These are phyloP conservation scores for Apophysomyces sp. DNA, from an alignment of 371 early-diverging fungal species.

Conservation along the genomic window DNA sequence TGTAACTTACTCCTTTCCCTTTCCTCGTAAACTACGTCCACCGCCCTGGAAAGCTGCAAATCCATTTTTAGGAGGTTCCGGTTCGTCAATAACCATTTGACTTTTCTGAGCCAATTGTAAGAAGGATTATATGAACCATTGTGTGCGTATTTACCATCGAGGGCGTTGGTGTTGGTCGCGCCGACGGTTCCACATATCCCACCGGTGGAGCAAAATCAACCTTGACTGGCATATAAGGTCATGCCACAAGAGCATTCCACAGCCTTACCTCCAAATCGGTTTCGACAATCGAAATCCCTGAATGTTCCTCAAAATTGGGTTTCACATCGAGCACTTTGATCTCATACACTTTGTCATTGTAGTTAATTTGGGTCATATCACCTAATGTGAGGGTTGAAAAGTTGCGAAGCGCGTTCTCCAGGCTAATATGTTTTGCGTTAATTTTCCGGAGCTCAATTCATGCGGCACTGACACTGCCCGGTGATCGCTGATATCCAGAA, in stretches of 20 bases:
- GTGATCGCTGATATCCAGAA: slow-evolving; percentile 98
- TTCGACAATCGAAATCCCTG: slow-evolving; percentile 95
- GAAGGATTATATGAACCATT: too few species aligned
- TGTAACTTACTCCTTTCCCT: slow-evolving; percentile 36
- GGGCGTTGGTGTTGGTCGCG: slow-evolving; percentile 35
- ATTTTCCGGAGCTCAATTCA: neutral
- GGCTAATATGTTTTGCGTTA: slow-evolving; percentile 28
- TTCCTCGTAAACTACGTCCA: slow-evolving; percentile 41
- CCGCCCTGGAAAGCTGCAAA: slow-evolving; percentile 42
- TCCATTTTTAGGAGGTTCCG: slow-evolving; percentile 38
- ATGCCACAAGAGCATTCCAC: neutral
- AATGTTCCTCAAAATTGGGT: slow-evolving; percentile 64
- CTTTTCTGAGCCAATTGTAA: slow-evolving; percentile 41
- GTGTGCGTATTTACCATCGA: slow-evolving; percentile 41
- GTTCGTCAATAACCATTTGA: slow-evolving; percentile 47
- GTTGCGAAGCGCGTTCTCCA: slow-evolving; percentile 96
- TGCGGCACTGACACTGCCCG: slow-evolving; percentile 82
- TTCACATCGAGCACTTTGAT: slow-evolving; percentile 93
- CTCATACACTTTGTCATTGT: slow-evolving; percentile 88
- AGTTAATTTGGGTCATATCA: slow-evolving; percentile 92
- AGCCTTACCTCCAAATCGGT: slow-evolving; percentile 91
- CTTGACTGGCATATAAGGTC: slow-evolving; percentile 14
- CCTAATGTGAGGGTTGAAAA: slow-evolving; percentile 95
- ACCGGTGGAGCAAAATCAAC: slow-evolving; percentile 98
- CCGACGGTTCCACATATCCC: slow-evolving; percentile 92